These are phyloP conservation scores for Thielaviopsis populi DNA, from an alignment of 2,329 filamentous ascomycete genomes.

Conservation along the genomic window DNA sequence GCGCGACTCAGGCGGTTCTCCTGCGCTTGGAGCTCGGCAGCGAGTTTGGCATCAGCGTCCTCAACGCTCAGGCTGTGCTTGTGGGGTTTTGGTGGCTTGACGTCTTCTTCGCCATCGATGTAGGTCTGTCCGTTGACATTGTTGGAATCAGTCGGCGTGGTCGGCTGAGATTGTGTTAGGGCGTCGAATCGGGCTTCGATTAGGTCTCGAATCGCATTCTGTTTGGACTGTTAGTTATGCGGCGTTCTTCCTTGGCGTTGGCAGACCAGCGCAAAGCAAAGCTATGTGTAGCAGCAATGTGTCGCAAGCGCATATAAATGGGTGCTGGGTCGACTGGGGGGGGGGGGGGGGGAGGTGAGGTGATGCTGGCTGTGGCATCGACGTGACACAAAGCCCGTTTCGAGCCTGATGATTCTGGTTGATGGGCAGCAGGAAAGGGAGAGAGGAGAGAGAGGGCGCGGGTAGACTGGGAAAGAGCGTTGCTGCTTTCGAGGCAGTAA, in stretches of 20 bases:
- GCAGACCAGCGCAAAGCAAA: not conserved
- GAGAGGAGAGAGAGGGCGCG: not conserved
- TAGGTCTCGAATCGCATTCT: constrained; percentile 56
- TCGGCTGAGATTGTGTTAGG: constrained; percentile 36
- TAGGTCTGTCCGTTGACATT: constrained; percentile 24
- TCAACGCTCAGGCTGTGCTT: constrained; percentile 25
- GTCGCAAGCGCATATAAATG: not conserved
- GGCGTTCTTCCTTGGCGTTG: not conserved
- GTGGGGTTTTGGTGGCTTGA: constrained; percentile 25
- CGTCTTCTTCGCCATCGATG: constrained; percentile 3
- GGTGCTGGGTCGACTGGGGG: not conserved
- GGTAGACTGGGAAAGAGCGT: not conserved
- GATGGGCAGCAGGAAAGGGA: not conserved
- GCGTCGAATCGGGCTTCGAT: constrained; percentile 64
- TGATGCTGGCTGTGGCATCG: not conserved
- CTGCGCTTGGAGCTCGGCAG: constrained; percentile 79
- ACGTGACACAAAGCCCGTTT: not conserved
- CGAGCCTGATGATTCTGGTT: not conserved
- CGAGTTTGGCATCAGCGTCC: constrained; percentile 75
- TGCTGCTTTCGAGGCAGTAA: not conserved
- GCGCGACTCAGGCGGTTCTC: constrained; percentile 58
- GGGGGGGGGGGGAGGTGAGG: too few relatives aligned
- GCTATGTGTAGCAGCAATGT: not conserved
- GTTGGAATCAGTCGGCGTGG: constrained; percentile 23
- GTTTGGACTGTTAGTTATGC: not conserved